phyloP scores from a whole-genome alignment of 2,329 filamentous ascomycete species.

The Phialocephala subalpina region DNA sequence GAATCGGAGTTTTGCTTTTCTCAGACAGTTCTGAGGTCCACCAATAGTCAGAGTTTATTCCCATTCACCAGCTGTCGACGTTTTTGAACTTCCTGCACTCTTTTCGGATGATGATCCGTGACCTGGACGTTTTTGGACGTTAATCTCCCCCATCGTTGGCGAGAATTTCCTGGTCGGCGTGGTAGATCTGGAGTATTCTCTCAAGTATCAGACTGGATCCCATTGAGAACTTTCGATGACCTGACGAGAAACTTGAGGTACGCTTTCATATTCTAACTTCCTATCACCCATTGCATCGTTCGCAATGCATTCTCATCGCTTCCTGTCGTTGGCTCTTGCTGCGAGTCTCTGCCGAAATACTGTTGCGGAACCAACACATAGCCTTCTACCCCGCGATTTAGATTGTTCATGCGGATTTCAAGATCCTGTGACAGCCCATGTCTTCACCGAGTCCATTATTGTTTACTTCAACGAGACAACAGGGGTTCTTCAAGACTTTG shows the following conservation, averaged over 20 bases:
- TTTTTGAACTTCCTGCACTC: not conserved
- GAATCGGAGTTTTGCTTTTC: not conserved
- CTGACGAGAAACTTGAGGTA: not conserved
- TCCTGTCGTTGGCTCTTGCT: not conserved
- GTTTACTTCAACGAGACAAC: slow-evolving; percentile 59
- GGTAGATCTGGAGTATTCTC: not conserved
- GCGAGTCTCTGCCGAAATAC: not conserved
- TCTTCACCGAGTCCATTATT: slow-evolving; percentile 57
- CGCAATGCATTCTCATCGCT: not conserved
- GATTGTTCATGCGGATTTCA: slow-evolving; percentile 55
- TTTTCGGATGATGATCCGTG: not conserved
- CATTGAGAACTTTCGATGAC: not conserved
- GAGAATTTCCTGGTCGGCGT: not conserved
- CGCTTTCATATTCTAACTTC: not conserved
- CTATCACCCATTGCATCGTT: not conserved
- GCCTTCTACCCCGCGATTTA: not conserved
- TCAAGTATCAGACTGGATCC: not conserved
- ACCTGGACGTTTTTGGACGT: not conserved
- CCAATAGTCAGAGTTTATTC: not conserved
- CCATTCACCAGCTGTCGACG: not conserved
- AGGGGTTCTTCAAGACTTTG: slow-evolving; percentile 46
- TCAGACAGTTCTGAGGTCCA: not conserved
- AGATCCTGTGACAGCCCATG: slow-evolving; percentile 46
- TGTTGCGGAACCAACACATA: not conserved
- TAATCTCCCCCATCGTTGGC: not conserved